Evolutionary conservation across 345 rosid genomes (phyloP).

Genomic region (Excoecaria cochinchinensis): DNA sequence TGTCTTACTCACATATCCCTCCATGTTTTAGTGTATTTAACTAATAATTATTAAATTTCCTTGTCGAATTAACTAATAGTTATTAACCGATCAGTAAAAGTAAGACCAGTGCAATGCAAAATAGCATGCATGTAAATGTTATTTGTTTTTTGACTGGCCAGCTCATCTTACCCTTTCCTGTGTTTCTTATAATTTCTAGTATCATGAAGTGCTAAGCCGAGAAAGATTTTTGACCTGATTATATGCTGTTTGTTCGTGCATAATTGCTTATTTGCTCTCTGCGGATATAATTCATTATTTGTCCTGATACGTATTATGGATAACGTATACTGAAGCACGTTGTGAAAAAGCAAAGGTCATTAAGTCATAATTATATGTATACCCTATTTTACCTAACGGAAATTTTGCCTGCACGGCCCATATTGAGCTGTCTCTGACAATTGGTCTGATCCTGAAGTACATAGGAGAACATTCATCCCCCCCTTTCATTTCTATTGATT

Average conservation of each 20-base stretch:
- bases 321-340: not conserved
- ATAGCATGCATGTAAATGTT: not conserved
- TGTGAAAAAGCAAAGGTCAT: not conserved
- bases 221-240: not conserved
- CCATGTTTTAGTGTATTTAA: not conserved
- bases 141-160: too few relatives aligned
- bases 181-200: not conserved
- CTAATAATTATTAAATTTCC: not conserved
- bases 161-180: too few relatives aligned
- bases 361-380: not conserved
- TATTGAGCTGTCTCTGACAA: constrained; percentile 27
- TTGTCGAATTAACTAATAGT: too few relatives aligned
- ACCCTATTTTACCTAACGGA: constrained; percentile 11
- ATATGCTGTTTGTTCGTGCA: not conserved
- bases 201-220: not conserved
- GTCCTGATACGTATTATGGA: constrained; percentile 1
- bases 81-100: not conserved
- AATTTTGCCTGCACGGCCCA: constrained; percentile 26
- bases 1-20: not conserved
- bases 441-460: constrained; percentile 29
- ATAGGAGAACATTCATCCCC: constrained; percentile 28
- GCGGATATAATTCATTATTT: constrained; percentile 6
- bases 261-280: constrained; percentile 4
- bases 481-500: constrained; percentile 17
- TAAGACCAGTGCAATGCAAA: not conserved